Base-by-base conservation (phyloP, 441 rosid species). In the Corymbia citriodora region DNA sequence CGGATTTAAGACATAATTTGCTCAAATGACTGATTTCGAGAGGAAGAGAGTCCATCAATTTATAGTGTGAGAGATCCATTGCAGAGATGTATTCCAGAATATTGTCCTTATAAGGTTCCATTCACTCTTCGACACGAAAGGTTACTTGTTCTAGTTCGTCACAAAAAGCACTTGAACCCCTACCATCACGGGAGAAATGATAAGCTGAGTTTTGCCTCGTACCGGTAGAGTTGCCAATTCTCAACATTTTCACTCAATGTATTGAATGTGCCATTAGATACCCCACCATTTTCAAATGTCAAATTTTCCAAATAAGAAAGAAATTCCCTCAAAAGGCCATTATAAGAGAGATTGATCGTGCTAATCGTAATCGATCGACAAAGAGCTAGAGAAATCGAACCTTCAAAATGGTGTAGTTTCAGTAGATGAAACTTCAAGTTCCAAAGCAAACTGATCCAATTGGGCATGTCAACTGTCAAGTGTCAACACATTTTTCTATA, bases 181-280 rank as follows among this genome's bases (percentile, higher is more conserved):
- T 9, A 2, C 45, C 13, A 0, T 70, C 81, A 70, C 0, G 0
- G 9, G 21, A 17, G 45, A 2, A 33, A 70, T 18, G 10, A 36
- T 70, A 33, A 70, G 25, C 11, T 6, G 13, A 33, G 12, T 70
- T 33, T 33, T 1, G 8, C 2, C 81, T 18, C 4, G 1, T 31
- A 9, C 13, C 9, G 0, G 14, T 33, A 33, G 25, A 33, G 81
- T 25, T 9, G 25, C 7, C 81, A 70, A 70, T 70, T 9, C 81
- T 70, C 13, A 17, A 7, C 81, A 1, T 33, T 33, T 70, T 4
- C 13, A 33, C 81, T 33, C 48, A 33, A 70, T 9, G 81, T 4
- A 17, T 4, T 2, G 48, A 33, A 33, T 31, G 23, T 70, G 81
- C 25, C 18, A 17, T 31, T 68, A 68, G 11, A 68, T 68, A 31